Evolutionary conservation across 1,284 basidiomycete genomes (phyloP).

Genomic region (Phylloboletellus chloephorus): DNA sequence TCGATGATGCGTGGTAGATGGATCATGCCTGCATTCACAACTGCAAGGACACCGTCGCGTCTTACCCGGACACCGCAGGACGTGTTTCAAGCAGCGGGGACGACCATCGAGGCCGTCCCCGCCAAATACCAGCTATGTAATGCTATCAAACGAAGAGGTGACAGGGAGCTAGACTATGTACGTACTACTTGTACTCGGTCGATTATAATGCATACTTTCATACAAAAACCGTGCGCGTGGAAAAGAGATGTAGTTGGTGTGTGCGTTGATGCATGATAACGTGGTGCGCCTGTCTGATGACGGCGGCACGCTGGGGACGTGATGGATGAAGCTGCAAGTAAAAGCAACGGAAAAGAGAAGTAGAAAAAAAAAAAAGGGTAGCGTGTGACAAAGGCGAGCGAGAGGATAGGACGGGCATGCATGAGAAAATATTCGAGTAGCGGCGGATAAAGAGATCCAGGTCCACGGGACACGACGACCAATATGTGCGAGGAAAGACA

Average conservation of each 20-base stretch:
- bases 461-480: slow-evolving; percentile 3
- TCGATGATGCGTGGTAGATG: no score
- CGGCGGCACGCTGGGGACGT: slow-evolving; percentile 7
- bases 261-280: slow-evolving; percentile 17
- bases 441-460: slow-evolving; percentile 13
- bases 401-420: neutral
- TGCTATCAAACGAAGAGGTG: slow-evolving; percentile 14
- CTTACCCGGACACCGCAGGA: no score
- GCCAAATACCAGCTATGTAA: slow-evolving; percentile 15
- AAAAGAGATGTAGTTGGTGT: slow-evolving; percentile 8
- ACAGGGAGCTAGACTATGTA: slow-evolving; percentile 24
- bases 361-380: slow-evolving; percentile 1
- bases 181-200: slow-evolving; percentile 17
- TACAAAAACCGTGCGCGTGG: slow-evolving; percentile 13
- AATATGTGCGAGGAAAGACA: neutral
- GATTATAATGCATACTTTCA: slow-evolving; percentile 29
- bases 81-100: slow-evolving; percentile 6
- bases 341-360: slow-evolving; percentile 10
- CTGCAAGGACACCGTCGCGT: no score
- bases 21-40: no score
- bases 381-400: slow-evolving; percentile 10
- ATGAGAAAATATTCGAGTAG: slow-evolving; percentile 7
- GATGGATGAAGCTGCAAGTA: slow-evolving; percentile 24
- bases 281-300: slow-evolving; percentile 10
- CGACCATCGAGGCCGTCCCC: slow-evolving; percentile 15